phyloP scores from a whole-genome alignment of 2,329 filamentous ascomycete genomes.

The Pseudocercospora ulei region DNA sequence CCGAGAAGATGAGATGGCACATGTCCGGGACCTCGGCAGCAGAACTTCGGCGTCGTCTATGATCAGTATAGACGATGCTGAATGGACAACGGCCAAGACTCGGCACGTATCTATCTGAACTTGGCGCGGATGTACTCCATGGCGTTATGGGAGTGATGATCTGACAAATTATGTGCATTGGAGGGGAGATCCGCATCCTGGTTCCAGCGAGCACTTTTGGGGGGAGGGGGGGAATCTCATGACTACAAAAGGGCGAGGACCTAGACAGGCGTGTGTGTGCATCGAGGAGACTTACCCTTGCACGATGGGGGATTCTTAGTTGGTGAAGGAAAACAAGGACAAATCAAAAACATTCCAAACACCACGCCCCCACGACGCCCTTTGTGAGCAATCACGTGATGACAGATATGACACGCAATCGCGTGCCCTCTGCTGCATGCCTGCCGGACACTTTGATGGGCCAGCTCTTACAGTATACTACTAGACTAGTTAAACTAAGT shows the following conservation, averaged over 20 bases:
- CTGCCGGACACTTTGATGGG: no score
- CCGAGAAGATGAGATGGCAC: not conserved
- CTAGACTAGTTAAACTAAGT: no score
- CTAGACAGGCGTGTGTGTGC: slow-evolving; percentile 9
- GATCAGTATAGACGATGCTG: not conserved
- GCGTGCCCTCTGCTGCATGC: no score
- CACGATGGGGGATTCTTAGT: slow-evolving; percentile 3
- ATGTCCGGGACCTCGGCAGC: not conserved
- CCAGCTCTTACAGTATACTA: no score
- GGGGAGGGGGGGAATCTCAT: no score
- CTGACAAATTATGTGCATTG: slow-evolving; percentile 11
- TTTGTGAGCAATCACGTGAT: not conserved
- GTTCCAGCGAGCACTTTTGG: slow-evolving; percentile 11
- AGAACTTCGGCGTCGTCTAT: slow-evolving; percentile 3
- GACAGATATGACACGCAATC: no score
- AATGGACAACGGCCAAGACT: slow-evolving; percentile 4
- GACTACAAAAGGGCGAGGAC: slow-evolving; percentile 12
- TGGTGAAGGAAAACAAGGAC: slow-evolving; percentile 8
- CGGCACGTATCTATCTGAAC: no score
- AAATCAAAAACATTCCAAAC: slow-evolving; percentile 9
- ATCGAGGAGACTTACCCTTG: slow-evolving; percentile 16
- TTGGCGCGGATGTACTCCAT: no score
- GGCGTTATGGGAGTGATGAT: slow-evolving; percentile 13
- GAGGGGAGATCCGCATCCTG: slow-evolving; percentile 14
- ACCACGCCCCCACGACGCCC: slow-evolving; percentile 3